phyloP scores from a whole-genome alignment of 1,284 basidiomycete genomes.

The Cystobasidium pallidum region DNA sequence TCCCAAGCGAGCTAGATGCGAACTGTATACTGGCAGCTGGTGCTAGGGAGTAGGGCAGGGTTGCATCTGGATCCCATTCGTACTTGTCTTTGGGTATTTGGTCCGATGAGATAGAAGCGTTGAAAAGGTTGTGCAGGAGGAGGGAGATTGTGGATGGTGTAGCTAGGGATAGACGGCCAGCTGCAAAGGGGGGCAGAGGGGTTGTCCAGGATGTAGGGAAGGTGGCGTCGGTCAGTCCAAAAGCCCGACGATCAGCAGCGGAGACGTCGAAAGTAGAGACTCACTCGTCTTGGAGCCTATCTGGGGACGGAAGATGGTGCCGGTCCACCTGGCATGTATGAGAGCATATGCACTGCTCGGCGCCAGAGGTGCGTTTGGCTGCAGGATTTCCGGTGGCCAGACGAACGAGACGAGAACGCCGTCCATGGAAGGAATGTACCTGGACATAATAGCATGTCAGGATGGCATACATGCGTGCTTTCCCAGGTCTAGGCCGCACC shows the following conservation, averaged over 20 bases:
- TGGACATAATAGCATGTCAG: no score
- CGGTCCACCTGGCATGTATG: constrained; percentile 75
- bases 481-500: no score
- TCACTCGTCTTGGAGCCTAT: constrained; percentile 81
- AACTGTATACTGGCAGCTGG: constrained; percentile 10
- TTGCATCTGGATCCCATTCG: constrained; percentile 75
- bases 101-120: constrained; percentile 90
- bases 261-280: constrained; percentile 54
- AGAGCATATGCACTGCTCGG: constrained; percentile 74
- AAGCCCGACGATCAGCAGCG: background rate
- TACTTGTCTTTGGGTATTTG: constrained; percentile 82
- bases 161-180: constrained; percentile 82
- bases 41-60: constrained; percentile 47
- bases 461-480: no score
- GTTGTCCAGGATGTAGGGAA: background rate
- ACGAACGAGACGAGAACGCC: constrained; percentile 79
- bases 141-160: constrained; percentile 94
- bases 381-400: constrained; percentile 45
- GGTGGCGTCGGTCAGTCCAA: constrained; percentile 12
- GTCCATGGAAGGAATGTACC: constrained; percentile 82
- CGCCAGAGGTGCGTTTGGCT: constrained; percentile 75
- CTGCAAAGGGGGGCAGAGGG: constrained; percentile 58
- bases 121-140: constrained; percentile 91
- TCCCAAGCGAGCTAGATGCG: background rate
- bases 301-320: constrained; percentile 84